Evolutionary conservation across 2,329 filamentous ascomycete species (phyloP).

Genomic region (Fusarium chlamydosporum): DNA sequence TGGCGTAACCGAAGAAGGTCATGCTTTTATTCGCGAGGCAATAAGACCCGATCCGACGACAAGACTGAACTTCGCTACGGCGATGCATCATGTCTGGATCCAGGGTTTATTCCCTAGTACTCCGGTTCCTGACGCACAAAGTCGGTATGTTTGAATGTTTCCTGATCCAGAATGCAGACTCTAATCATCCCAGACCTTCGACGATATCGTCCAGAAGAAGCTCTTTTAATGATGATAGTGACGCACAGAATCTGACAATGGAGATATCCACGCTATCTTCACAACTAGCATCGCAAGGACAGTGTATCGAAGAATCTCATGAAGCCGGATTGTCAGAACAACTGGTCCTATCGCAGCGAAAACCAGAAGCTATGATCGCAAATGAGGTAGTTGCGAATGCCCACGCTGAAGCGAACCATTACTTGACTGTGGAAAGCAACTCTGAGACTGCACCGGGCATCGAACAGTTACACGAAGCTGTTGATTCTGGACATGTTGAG

Average conservation of each 20-base stretch:
- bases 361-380: too few relatives aligned
- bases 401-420: neutral
- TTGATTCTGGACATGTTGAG: neutral
- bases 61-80: neutral
- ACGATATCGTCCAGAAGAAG: neutral
- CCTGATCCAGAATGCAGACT: too few relatives aligned
- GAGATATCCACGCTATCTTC: conserved; percentile 4
- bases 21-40: neutral
- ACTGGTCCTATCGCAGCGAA: neutral
- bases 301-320: neutral
- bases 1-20: neutral
- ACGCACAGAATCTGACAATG: neutral
- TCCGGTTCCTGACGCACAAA: neutral
- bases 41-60: neutral
- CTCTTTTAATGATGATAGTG: neutral
- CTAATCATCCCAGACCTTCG: neutral
- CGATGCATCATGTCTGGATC: conserved; percentile 3
- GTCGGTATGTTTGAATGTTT: neutral
- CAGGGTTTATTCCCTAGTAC: neutral
- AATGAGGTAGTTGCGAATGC: neutral
- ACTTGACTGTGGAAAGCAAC: neutral
- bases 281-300: neutral
- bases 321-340: neutral
- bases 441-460: neutral
- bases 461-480: neutral